Percentiles rank a stretch among this genome's conserved stretches.
These are phyloP conservation scores for Pythium dissotocum DNA, from an alignment of 352 stramenopile species.

Conservation along the genomic window DNA sequence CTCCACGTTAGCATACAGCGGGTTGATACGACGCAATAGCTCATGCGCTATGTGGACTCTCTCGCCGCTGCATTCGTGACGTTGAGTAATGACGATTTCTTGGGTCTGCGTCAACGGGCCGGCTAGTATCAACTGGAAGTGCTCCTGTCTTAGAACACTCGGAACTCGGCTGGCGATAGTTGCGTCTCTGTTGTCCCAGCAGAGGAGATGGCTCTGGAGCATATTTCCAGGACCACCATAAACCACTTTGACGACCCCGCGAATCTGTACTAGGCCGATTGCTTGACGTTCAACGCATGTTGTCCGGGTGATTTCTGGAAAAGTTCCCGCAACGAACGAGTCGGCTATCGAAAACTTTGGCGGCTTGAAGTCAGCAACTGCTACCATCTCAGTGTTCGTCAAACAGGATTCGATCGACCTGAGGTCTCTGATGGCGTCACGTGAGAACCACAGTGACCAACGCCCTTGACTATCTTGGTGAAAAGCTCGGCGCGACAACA, in stretches of 20 bases:
- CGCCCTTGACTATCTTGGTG: neutral
- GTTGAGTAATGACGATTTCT: conserved; percentile 22
- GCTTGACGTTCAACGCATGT: conserved; percentile 26
- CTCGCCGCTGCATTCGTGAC: conserved; percentile 24
- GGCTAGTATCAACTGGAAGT: conserved; percentile 31
- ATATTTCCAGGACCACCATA: conserved; percentile 31
- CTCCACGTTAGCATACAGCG: conserved; percentile 16
- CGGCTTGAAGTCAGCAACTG: conserved; percentile 9
- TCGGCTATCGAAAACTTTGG: conserved; percentile 32
- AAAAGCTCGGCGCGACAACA: conserved; percentile 22
- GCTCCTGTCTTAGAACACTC: conserved; percentile 3
- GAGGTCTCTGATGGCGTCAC: conserved; percentile 7
- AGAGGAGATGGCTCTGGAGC: conserved; percentile 32
- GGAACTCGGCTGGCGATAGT: conserved; percentile 23
- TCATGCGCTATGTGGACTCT: conserved; percentile 5
- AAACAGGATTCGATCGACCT: conserved; percentile 7
- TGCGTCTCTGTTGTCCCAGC: conserved; percentile 31
- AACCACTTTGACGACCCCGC: conserved; percentile 28
- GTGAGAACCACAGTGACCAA: conserved; percentile 14
- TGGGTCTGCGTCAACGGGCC: conserved; percentile 29
- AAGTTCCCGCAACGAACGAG: conserved; percentile 26
- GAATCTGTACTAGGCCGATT: conserved; percentile 25
- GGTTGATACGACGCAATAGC: conserved; percentile 21
- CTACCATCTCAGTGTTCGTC: neutral
- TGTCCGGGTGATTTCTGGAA: conserved; percentile 14